These are phyloP conservation scores for Fusarium mangiferae DNA, from an alignment of 2,329 filamentous ascomycete genomes.

Conservation along the genomic window DNA sequence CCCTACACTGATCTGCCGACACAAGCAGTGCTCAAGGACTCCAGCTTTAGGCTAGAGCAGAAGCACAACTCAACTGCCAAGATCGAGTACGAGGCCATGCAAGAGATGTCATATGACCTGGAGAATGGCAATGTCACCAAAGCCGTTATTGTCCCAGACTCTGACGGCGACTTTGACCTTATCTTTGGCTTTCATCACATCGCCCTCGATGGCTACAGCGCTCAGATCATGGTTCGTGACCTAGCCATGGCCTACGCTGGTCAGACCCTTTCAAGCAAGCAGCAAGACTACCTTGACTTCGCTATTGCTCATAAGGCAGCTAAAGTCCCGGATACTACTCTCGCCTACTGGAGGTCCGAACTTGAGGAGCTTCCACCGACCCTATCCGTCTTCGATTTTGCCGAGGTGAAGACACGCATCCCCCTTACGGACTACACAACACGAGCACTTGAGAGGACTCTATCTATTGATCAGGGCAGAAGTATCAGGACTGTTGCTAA, in stretches of 20 bases:
- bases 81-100: neutral
- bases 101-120: neutral
- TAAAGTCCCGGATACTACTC: neutral
- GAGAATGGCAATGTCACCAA: neutral
- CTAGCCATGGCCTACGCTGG: conserved; percentile 1
- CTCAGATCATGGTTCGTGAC: neutral
- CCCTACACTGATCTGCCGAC: neutral
- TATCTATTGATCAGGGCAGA: neutral
- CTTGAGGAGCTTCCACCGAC: neutral
- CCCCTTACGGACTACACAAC: neutral
- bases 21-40: neutral
- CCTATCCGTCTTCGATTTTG: conserved; percentile 7
- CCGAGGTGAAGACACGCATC: neutral
- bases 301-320: neutral
- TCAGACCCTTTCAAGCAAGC: neutral
- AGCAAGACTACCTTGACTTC: neutral
- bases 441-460: neutral
- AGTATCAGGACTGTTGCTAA: neutral
- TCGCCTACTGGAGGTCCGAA: conserved; percentile 13
- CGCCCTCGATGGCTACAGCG: neutral
- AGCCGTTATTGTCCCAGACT: neutral
- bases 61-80: neutral
- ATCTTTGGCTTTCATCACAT: conserved; percentile 3
- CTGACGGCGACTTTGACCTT: neutral
- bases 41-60: neutral